Conservation (phyloP, 2,329 filamentous ascomycete species). For the Trichophyton verrucosum region DNA sequence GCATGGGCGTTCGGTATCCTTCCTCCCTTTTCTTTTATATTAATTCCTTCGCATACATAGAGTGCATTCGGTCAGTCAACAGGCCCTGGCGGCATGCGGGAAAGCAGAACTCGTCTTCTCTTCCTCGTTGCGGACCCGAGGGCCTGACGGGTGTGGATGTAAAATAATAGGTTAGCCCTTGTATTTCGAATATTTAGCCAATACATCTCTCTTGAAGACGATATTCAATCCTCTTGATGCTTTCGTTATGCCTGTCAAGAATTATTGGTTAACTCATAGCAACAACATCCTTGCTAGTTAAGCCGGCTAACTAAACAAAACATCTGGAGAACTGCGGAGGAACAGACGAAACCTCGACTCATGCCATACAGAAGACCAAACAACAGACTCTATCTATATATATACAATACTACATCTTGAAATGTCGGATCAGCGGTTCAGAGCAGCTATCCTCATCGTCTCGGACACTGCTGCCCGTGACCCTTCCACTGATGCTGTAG, state of each 20-base stretch:
- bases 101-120: background rate
- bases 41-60: conserved; percentile 10
- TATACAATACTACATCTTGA: conserved; percentile 3
- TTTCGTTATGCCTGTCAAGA: no score
- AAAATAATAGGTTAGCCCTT: conserved; percentile 4
- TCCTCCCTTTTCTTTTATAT: background rate
- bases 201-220: background rate
- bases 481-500: conserved; percentile 64
- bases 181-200: conserved; percentile 2
- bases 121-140: background rate
- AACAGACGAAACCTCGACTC: background rate
- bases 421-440: conserved; percentile 38
- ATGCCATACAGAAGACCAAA: background rate
- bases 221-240: background rate
- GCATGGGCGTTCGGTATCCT: conserved; percentile 6
- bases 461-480: conserved; percentile 81
- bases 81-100: conserved; percentile 11
- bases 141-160: conserved; percentile 1
- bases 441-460: conserved; percentile 68
- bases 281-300: background rate
- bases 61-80: conserved; percentile 15
- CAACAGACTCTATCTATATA: background rate
- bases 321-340: background rate
- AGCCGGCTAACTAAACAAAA: background rate
- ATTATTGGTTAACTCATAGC: background rate